Evolutionary conservation across 495 filamentous ascomycete genomes (phyloP).

Genomic region (Bathelium albidoporum): DNA sequence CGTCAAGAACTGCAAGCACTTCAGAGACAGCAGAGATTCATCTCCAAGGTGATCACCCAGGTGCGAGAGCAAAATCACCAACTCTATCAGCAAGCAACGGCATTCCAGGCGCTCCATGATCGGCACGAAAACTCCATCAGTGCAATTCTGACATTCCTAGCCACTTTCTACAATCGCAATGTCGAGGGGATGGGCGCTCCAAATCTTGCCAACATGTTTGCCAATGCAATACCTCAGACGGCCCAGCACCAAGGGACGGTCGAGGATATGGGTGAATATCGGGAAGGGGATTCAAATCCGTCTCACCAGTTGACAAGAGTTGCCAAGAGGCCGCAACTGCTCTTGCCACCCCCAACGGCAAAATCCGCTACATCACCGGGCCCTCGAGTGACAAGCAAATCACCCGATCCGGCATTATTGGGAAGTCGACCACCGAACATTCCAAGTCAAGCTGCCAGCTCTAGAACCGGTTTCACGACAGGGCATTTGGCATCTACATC

Average conservation of each 20-base stretch:
- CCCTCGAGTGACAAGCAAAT: not conserved
- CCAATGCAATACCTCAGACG: conserved; percentile 27
- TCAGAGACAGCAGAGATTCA: conserved; percentile 73
- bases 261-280: conserved; percentile 30
- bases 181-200: conserved; percentile 44
- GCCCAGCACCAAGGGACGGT: conserved; percentile 31
- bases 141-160: conserved; percentile 91
- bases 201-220: conserved; percentile 32
- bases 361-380: not conserved
- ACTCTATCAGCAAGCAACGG: conserved; percentile 77
- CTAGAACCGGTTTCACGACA: conserved; percentile 14
- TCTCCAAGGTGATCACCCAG: conserved; percentile 66
- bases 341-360: conserved; percentile 23
- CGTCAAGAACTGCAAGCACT: conserved; percentile 70
- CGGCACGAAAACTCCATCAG: conserved; percentile 97
- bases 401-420: not conserved
- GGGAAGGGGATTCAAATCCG: conserved; percentile 16
- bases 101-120: conserved; percentile 85
- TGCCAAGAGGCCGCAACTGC: conserved; percentile 21
- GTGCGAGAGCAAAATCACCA: conserved; percentile 77
- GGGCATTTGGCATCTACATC: conserved; percentile 2
- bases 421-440: not conserved
- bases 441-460: not conserved
- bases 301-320: conserved; percentile 20
- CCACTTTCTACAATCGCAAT: conserved; percentile 85